Base-by-base conservation (phyloP, 306 rosid genomes). In the Rubus parviflorus region DNA sequence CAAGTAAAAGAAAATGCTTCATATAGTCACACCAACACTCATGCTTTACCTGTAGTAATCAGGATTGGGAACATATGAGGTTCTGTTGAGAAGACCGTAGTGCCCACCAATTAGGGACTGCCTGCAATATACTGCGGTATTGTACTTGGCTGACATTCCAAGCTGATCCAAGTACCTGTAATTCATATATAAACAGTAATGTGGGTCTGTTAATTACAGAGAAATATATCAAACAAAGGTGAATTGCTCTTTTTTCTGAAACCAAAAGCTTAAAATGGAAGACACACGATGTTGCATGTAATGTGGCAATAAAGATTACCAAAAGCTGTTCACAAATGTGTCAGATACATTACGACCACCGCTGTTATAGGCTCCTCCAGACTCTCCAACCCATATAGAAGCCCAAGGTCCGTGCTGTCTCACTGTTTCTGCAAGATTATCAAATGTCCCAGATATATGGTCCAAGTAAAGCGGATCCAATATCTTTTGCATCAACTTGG, bases 161-260 rank as follows among this genome's bases (percentile, higher is more conserved):
- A 95, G 99, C 83, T 95, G 97, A 88, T 95, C 99, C 54, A 95
- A 89, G 92, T 92, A 95, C 99, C 99, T 95, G 77, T 43, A 37
- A 38, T 85, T 67, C 56, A 58, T 16, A 13, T 35, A 14, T 16
- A 61, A 37, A 46, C 8, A 42, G 64, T 6, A 22, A 66, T 45
- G 5, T 15, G 10, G 11, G 68, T 45, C 17, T 14, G 45, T 23
- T 73, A n/a, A 22, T 60, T 46, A 16, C 23, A 46, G 13, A 58
- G 20, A 43, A n/a, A 22, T 74, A 5, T 40, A 25, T 17, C n/a
- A 17, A 30, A 11, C 43, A 57, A 22, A n/a, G 42, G 54, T 14
- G 10, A 19, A 42, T 42, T 57, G 23, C 54, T 23, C 54, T 22
- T 15, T 40, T 53, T 73, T 41, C 66, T 54, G 52, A 46, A 56